These are phyloP conservation scores for Talaromyces rugulosus DNA, from an alignment of 2,329 filamentous ascomycete genomes.

Conservation along the genomic window DNA sequence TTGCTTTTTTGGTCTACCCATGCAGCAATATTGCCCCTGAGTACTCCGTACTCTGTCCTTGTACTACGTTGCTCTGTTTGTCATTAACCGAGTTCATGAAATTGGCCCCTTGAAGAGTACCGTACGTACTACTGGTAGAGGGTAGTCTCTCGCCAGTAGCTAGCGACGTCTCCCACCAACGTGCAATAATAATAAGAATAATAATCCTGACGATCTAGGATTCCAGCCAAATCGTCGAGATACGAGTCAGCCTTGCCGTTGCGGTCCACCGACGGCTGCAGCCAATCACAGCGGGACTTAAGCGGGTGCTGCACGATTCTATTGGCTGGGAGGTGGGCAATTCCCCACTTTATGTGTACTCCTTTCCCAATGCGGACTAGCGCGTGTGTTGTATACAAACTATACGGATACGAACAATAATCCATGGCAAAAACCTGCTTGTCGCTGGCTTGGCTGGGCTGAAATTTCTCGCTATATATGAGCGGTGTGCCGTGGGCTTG, in stretches of 20 bases:
- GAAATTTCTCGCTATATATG: neutral
- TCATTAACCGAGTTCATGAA: neutral
- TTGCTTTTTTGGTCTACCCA: neutral
- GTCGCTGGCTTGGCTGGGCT: neutral
- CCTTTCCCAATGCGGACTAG: neutral
- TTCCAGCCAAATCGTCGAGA: neutral
- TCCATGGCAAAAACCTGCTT: neutral
- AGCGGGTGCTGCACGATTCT: neutral
- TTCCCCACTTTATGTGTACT: neutral
- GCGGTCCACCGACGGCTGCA: neutral
- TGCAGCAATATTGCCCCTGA: neutral
- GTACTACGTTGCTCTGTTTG: neutral
- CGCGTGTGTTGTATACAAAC: neutral
- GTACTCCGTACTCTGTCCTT: neutral
- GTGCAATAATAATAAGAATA: neutral
- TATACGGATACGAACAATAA: neutral
- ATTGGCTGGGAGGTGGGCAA: neutral
- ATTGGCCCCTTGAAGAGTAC: neutral
- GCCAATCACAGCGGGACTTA: neutral
- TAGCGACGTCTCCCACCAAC: neutral
- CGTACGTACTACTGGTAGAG: neutral
- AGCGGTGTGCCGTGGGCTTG: neutral
- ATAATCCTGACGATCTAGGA: too few relatives aligned
- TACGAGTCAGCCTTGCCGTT: neutral
- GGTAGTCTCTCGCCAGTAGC: neutral